Conservation (phyloP, 352 stramenopile genomes). For the Globisporangium cederbergense region DNA sequence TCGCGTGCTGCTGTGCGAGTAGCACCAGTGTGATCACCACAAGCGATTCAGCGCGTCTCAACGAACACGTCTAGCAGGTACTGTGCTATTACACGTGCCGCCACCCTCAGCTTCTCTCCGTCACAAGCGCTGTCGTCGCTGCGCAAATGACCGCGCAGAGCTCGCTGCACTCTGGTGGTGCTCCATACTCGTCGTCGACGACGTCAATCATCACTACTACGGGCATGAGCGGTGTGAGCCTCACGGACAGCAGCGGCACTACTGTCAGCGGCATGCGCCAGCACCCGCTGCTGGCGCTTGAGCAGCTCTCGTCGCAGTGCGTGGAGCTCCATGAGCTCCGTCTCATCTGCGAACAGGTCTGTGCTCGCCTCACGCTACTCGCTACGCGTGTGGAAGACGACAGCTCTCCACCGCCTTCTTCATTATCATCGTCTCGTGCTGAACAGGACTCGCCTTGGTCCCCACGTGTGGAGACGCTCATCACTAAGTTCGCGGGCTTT, state of each 20-base stretch:
- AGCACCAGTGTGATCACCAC: background rate
- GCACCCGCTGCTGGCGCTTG: conserved; percentile 14
- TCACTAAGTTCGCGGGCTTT: conserved; percentile 29
- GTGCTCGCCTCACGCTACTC: conserved; percentile 9
- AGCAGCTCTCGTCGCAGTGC: conserved; percentile 19
- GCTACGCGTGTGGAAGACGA: conserved; percentile 4
- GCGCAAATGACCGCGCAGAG: conserved; percentile 1
- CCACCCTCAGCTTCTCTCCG: background rate
- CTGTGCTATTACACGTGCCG: background rate
- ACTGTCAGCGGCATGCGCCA: background rate
- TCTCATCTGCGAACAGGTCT: conserved; percentile 14
- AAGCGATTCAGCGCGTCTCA: background rate
- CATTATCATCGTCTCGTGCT: background rate
- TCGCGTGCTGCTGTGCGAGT: background rate
- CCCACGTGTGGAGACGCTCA: conserved; percentile 12
- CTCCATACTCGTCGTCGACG: background rate
- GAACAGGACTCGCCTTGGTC: conserved; percentile 4
- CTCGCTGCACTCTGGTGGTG: background rate
- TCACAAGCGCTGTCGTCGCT: background rate
- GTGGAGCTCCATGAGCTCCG: conserved; percentile 16
- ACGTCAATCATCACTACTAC: background rate
- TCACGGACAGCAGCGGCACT: background rate
- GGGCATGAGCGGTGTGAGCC: background rate
- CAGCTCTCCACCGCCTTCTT: background rate
- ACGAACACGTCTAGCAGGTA: background rate